Evolutionary conservation across 1,139 yeast species (phyloP), one percentile per base, ranked within the genome.

Genomic region (Hansenula anomala): DNA sequence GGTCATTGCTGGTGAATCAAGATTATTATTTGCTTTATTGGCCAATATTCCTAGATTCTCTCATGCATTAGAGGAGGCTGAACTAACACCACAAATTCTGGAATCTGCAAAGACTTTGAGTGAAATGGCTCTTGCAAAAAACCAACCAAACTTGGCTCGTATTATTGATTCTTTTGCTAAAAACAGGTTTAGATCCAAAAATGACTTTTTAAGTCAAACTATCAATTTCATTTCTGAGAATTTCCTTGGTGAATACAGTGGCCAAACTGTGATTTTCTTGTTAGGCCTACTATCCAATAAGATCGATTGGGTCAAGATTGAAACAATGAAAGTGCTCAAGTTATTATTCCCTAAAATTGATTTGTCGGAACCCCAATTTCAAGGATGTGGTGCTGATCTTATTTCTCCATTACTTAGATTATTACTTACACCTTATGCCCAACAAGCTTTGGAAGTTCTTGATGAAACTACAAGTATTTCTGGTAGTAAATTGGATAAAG

Each of bases 351-450:
- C 96, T 1, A 66, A 75, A 43, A 80, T 90, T 12, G 92, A 92
- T 55, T 68, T 90, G 41, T 78, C 78, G 37, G 67, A 84, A 36
- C 88, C 85, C 15, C 96, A 85, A 51, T 89, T 89, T 57, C 72
- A 77, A 30, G 95, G 95, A 3, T 83, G 89, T 34, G 98, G 98
- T 6, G 98, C 98, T 0, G 98, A 92, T 57, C 68, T 92, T 40
- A 86, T 94, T 5, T 84, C 96, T 1, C 98, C 99, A 1, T 66
- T 94, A 37, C 67, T 94, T 46, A 70, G 97, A 36, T 67, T 94
- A 29, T 64, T 94, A 29, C 72, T 87, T 46, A 89, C 97, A 0
- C 96, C 89, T 36, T 82, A 76, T 60, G 97, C 96, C 1, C 89
- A 86, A 45, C 80, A 79, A 33, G 97, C 97, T 0, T 65, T 94